Evolutionary conservation across 2,329 filamentous ascomycete genomes (phyloP), one percentile per base, ranked within the genome.

Genomic region (Lasiodiplodia theobromae): DNA sequence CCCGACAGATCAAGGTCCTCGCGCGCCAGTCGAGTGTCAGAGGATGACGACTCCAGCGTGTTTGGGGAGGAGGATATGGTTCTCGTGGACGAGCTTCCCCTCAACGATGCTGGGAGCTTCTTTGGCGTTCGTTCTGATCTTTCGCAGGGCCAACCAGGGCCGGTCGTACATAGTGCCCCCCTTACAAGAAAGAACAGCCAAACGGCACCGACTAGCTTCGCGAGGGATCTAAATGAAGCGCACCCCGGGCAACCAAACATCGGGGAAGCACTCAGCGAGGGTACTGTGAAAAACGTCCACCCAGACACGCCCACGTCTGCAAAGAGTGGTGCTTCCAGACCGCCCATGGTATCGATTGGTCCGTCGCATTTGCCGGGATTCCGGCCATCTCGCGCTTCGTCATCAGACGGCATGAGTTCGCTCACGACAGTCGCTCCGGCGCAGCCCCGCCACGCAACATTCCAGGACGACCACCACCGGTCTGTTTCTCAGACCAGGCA

Each of bases 341-440:
- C 82, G 12, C 79, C 80, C 11, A 73, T 84, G 71, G 72, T 81
- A 7, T 78, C 80, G 34, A 77, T 84, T 25, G 82, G 82, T 23
- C 76, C 79, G 56, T 85, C 83, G 25, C 83, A 85, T 71, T 72
- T 85, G n/a, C 83, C 83, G 3, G 82, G 81, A 12, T 84, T 80
- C 68, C 77, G 80, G n/a, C 76, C 79, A 31, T 85, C 83, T 10
- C 74, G 82, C 63, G 76, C 82, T 2, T 83, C 82, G 2, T 84
- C 83, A 14, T 82, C 81, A 10, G 82, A 84, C 71, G 82, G 80
- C 12, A 44, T 80, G 34, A 80, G 79, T 70, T 81, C 79, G 14
- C 70, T 79, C 49, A 71, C 75, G 21, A 81, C 78, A 6, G 71
- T 73, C 7, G 76, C 76, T 3, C 78, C 77, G 2, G 70, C 60